Base-by-base conservation (phyloP, 1,284 basidiomycete species). In the Cryptococcus wingfieldii region DNA sequence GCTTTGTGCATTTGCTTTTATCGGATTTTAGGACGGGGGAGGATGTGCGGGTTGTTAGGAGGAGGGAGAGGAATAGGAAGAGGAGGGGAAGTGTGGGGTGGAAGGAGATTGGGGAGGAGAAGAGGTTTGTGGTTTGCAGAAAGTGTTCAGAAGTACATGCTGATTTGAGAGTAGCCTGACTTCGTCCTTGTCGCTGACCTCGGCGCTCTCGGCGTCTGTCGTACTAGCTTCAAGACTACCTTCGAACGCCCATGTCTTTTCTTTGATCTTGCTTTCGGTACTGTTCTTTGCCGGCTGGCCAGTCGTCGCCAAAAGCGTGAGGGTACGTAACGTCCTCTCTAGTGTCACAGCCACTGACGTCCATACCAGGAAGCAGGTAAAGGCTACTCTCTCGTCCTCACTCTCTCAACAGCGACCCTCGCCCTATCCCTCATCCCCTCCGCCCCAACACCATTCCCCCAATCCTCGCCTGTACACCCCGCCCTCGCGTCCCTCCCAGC, bases 101-200 rank as follows among this genome's bases (percentile, higher is more conserved):
- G 45, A 54, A 38, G 16, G 43, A 51, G 37, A 23, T 50, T 23
- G 48, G 41, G 38, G 54, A 56, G 27, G 58, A 60, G 47, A 60
- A 56, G 47, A 56, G 54, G 54, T 55, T 37, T 8, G 48, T 49
- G 18, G 18, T 43, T 47, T 28, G 25, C n/a, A 18, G 38, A 31
- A 14, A 13, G 18, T 2, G 18, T 12, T 27, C 6, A 8, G 31
- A 9, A 39, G 12, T 18, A 16, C 8, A 28, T 3, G 31, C 43
- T 51, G 39, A 48, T n/a, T 37, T 18, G 13, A 18, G 4, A 2
- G 13, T 37, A 94, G 90, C 66, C 79, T 95, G 48, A 87, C 89
- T 14, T 91, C 90, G 25, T 89, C 95, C 25, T 76, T 98, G 42
- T 94, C 92, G 34, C 88, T 95, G 79, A 98, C 97, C 63, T 94